phyloP scores from a whole-genome alignment of 2,329 filamentous ascomycete genomes.

The Neonectria ditissima region DNA sequence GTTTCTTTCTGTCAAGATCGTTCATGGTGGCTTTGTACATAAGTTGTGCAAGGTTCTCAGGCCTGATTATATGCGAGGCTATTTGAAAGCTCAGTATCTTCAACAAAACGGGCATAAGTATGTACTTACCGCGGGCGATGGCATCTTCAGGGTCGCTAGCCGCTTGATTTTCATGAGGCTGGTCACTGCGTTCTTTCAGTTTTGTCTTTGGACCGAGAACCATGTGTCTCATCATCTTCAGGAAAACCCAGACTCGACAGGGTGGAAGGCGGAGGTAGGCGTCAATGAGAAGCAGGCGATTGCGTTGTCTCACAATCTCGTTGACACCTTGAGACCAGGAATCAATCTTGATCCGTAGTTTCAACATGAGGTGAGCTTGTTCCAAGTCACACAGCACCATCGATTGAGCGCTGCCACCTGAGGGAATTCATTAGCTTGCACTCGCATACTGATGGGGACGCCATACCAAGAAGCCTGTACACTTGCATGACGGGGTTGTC shows the following conservation, averaged over 20 bases:
- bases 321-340: slow-evolving; percentile 21
- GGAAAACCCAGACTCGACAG: slow-evolving; percentile 11
- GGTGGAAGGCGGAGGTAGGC: slow-evolving; percentile 7
- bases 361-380: slow-evolving; percentile 10
- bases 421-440: background rate
- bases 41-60: background rate
- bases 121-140: slow-evolving; percentile 5
- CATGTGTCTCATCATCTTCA: background rate
- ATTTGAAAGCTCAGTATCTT: background rate
- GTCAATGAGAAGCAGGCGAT: background rate
- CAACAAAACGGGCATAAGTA: background rate
- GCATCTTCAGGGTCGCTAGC: background rate
- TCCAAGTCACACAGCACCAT: background rate
- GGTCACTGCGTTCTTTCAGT: no score
- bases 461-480: slow-evolving; percentile 10
- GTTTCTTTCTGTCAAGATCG: background rate
- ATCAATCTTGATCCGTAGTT: slow-evolving; percentile 20
- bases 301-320: background rate
- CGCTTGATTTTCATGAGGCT: no score
- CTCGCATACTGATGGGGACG: no score
- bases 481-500: no score
- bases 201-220: slow-evolving; percentile 52
- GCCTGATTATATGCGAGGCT: background rate
- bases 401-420: background rate
- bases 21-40: background rate